These are phyloP conservation scores for Diplocarpon mali DNA, from an alignment of 2,329 filamentous ascomycete species.

Conservation along the genomic window DNA sequence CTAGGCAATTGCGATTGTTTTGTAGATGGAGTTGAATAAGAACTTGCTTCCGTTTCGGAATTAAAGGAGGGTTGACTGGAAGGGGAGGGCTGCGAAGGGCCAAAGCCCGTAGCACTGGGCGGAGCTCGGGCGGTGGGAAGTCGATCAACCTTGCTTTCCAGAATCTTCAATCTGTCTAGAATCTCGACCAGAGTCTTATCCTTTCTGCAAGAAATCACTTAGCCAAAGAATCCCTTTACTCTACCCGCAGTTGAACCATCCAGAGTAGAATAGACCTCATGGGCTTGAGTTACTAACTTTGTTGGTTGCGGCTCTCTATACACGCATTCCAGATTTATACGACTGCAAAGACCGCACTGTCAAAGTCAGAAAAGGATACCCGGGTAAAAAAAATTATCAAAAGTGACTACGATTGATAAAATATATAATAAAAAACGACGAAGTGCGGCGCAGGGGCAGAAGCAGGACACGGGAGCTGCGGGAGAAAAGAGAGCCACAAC, in stretches of 20 bases:
- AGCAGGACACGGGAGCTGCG: too few relatives aligned
- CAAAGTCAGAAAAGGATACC: background rate
- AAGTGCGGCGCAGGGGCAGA: too few relatives aligned
- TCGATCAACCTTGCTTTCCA: constrained; percentile 46
- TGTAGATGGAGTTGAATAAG: constrained; percentile 16
- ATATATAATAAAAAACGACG: too few relatives aligned
- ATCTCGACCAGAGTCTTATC: constrained; percentile 53
- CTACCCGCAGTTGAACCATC: background rate
- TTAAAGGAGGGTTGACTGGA: constrained; percentile 19
- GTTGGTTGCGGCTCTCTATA: constrained; percentile 42
- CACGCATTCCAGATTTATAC: constrained; percentile 45
- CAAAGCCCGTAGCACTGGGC: constrained; percentile 8
- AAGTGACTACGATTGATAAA: too few relatives aligned
- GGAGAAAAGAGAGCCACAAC: too few relatives aligned
- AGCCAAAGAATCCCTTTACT: constrained; percentile 2
- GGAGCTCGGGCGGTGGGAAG: constrained; percentile 15
- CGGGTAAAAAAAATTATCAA: too few relatives aligned
- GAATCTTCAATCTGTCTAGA: constrained; percentile 40
- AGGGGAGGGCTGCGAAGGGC: constrained; percentile 19
- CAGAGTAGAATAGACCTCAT: background rate
- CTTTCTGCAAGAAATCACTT: constrained; percentile 35
- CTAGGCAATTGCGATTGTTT: constrained; percentile 10
- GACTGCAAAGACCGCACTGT: constrained; percentile 44
- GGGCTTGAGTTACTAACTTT: constrained; percentile 37
- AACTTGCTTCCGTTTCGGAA: constrained; percentile 13